phyloP scores from a whole-genome alignment of 169 alveolate genomes.

The Ichthyophthirius multifiliis region DNA sequence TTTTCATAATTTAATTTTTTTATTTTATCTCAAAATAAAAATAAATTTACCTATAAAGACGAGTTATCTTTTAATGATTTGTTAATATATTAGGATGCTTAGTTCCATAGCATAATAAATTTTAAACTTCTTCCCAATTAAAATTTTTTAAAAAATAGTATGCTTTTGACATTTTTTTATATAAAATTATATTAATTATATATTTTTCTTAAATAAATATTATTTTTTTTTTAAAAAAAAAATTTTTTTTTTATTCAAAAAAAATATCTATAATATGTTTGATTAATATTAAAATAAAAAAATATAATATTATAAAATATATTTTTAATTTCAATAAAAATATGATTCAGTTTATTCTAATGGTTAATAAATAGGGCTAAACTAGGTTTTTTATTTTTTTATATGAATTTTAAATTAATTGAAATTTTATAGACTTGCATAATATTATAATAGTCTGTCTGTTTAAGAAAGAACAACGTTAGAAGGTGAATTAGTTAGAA shows the following conservation, averaged over 20 bases:
- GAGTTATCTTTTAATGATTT: conserved; percentile 20
- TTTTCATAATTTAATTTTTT: background rate
- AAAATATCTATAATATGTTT: too few relatives aligned
- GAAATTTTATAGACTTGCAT: conserved; percentile 80
- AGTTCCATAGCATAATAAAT: conserved; percentile 28
- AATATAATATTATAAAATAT: background rate
- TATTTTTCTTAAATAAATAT: too few relatives aligned
- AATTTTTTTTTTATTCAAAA: too few relatives aligned
- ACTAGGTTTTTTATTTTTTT: conserved; percentile 59
- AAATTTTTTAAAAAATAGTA: conserved; percentile 38
- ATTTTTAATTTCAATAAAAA: conserved; percentile 13
- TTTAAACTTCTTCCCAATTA: conserved; percentile 38
- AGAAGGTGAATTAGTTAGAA: conserved; percentile 97
- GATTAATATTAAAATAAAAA: too few relatives aligned
- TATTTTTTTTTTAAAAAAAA: too few relatives aligned
- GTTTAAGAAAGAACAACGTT: conserved; percentile 92
- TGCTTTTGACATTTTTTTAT: conserved; percentile 41
- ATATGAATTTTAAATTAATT: background rate
- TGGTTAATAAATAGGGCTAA: conserved; percentile 98
- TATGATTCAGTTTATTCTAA: conserved; percentile 95
- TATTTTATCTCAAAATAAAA: background rate
- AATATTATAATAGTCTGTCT: conserved; percentile 86
- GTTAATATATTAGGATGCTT: conserved; percentile 26
- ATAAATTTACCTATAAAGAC: conserved; percentile 31
- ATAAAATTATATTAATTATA: too few relatives aligned